Evolutionary conservation across 345 rosid genomes (phyloP).

Genomic region (Anacardium occidentale): DNA sequence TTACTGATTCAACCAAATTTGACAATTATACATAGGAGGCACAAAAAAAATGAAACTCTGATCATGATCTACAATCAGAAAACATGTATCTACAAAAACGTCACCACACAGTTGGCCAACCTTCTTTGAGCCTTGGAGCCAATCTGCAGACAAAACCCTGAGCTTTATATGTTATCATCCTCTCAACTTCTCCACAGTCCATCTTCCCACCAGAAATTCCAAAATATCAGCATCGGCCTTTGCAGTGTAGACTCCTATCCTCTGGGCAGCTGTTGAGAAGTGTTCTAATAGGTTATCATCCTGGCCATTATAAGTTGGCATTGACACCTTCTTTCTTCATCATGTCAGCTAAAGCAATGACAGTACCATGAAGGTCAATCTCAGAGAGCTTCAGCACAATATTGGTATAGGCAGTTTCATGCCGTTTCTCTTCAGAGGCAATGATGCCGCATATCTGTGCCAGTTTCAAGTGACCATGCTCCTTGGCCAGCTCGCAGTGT

Average conservation of each 20-base stretch:
- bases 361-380: conserved; percentile 58
- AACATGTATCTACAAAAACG: conserved; percentile 3
- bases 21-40: no score
- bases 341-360: conserved; percentile 66
- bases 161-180: conserved; percentile 54
- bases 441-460: conserved; percentile 70
- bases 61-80: conserved; percentile 7
- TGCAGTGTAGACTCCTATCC: conserved; percentile 60
- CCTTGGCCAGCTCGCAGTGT: conserved; percentile 70
- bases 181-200: conserved; percentile 51
- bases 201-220: conserved; percentile 62
- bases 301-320: conserved; percentile 64
- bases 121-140: conserved; percentile 53
- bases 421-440: conserved; percentile 73
- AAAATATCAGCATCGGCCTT: conserved; percentile 67
- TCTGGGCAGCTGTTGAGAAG: conserved; percentile 65
- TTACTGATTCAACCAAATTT: no score
- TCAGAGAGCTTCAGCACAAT: conserved; percentile 69
- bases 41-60: no score
- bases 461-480: conserved; percentile 54
- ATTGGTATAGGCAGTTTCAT: conserved; percentile 68
- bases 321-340: conserved; percentile 52
- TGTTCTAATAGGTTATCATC: conserved; percentile 65
- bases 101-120: not conserved
- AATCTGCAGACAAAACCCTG: conserved; percentile 56